Conservation (phyloP, 345 rosid species). For the Brassica nigra region DNA sequence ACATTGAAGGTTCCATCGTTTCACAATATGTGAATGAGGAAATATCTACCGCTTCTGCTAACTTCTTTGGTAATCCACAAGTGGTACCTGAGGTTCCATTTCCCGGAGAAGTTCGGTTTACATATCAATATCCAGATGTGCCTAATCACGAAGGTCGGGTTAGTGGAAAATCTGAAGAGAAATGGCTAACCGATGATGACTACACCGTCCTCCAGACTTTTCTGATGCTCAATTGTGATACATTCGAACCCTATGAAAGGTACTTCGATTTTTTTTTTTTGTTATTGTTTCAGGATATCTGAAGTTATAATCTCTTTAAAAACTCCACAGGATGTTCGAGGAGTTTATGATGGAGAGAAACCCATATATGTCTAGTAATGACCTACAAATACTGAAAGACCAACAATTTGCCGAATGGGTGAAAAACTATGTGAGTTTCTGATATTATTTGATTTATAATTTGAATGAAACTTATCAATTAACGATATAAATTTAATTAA, state of each 20-base stretch:
- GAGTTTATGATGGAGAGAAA: no score
- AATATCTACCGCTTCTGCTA: no score
- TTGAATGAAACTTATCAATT: not conserved
- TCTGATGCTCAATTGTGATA: not conserved
- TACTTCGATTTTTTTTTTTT: not conserved
- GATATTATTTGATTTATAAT: not conserved
- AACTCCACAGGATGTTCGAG: not conserved
- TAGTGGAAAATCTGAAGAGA: not conserved
- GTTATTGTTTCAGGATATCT: not conserved
- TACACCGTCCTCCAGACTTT: not conserved
- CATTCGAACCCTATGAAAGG: not conserved
- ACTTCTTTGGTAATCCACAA: no score
- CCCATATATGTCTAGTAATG: no score
- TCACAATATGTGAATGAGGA: no score
- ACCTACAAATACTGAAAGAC: no score
- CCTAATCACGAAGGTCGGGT: not conserved
- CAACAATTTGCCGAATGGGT: no score
- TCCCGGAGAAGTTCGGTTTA: no score
- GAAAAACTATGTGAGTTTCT: not conserved
- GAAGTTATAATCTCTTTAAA: not conserved
- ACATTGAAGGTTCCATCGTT: no score
- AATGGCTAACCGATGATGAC: not conserved
- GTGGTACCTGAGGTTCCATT: no score
- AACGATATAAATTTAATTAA: no score
- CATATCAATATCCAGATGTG: no score